phyloP scores from a whole-genome alignment of 2,329 filamentous ascomycete genomes.

The Neodidymelliopsis sp. region DNA sequence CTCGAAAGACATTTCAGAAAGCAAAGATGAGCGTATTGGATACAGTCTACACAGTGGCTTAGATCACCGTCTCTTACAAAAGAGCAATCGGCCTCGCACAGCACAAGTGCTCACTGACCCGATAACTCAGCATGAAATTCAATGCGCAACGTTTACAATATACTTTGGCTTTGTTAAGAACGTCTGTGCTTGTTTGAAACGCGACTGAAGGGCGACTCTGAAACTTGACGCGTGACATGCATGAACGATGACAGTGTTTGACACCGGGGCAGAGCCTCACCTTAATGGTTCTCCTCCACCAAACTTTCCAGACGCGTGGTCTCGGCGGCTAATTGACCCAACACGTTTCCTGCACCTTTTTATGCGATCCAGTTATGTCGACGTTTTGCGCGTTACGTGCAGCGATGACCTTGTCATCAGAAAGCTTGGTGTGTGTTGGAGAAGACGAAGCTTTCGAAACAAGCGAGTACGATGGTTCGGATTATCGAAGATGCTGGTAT shows the following conservation, averaged over 20 bases:
- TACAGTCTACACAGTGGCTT: too few relatives aligned
- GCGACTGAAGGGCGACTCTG: not conserved
- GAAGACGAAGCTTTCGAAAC: not conserved
- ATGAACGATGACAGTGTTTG: conserved; percentile 11
- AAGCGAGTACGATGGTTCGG: not conserved
- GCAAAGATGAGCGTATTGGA: not conserved
- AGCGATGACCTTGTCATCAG: not conserved
- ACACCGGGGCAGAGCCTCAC: not conserved
- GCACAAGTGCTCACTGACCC: too few relatives aligned
- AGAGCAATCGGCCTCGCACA: too few relatives aligned
- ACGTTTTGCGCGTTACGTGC: not conserved
- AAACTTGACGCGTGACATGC: conserved; percentile 8
- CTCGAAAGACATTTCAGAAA: too few relatives aligned
- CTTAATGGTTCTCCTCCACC: not conserved
- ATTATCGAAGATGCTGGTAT: not conserved
- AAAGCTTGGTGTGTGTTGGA: not conserved
- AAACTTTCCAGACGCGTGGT: not conserved
- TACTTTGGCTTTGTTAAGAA: not conserved
- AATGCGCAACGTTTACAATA: not conserved
- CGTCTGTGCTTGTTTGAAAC: conserved; percentile 4
- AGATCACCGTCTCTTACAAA: too few relatives aligned
- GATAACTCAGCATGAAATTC: too few relatives aligned
- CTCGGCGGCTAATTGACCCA: not conserved
- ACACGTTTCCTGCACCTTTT: not conserved
- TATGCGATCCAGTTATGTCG: not conserved